Conservation (phyloP, 306 rosid genomes). For the Rosa multiflora region DNA sequence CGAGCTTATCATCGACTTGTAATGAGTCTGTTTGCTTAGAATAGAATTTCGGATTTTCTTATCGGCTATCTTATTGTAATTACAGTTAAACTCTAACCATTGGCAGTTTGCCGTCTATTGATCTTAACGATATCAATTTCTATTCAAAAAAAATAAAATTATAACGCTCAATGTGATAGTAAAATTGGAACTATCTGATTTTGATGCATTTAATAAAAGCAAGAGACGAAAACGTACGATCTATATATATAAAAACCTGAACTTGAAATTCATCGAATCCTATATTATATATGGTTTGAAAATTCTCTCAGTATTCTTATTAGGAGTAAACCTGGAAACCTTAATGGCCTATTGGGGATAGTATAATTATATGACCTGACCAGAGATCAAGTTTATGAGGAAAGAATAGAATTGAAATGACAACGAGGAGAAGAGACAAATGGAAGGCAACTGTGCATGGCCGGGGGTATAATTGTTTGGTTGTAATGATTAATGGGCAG, state of each 20-base stretch:
- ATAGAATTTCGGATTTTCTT: too few relatives aligned
- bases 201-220: neutral
- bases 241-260: too few relatives aligned
- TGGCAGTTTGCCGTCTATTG: too few relatives aligned
- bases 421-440: conserved; percentile 14
- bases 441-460: conserved; percentile 2
- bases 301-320: neutral
- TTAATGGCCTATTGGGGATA: neutral
- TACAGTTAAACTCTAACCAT: too few relatives aligned
- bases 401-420: neutral
- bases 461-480: conserved; percentile 16
- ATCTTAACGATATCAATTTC: too few relatives aligned
- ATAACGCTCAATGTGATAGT: neutral
- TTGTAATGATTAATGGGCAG: conserved; percentile 11
- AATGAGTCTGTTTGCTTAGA: too few relatives aligned
- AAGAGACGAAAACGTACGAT: neutral
- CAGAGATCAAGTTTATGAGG: neutral
- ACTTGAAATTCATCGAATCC: neutral
- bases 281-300: neutral
- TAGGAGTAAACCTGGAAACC: neutral
- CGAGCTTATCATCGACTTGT: too few relatives aligned
- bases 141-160: too few relatives aligned
- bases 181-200: neutral
- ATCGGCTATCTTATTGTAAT: too few relatives aligned
- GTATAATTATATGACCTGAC: neutral